Evolutionary conservation across 2,329 filamentous ascomycete species (phyloP).

Genomic region (Verticillium tricorpus): DNA sequence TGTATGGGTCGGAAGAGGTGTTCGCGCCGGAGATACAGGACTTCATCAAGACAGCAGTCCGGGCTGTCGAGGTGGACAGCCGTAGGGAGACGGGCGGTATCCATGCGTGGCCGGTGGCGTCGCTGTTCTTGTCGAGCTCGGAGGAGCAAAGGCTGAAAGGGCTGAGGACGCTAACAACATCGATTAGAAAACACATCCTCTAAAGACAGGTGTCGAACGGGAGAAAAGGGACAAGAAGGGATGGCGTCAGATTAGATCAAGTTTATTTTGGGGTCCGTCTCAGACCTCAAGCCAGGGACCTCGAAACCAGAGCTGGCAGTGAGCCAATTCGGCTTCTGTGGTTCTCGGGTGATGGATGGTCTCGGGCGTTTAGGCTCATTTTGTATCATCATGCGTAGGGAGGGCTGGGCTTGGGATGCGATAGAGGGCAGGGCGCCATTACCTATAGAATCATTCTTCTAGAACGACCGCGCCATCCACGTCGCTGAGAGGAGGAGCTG

Average conservation of each 20-base stretch:
- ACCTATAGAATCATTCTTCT: neutral
- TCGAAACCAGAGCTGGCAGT: slow-evolving; percentile 41
- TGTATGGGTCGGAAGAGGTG: slow-evolving; percentile 74
- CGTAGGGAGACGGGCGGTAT: slow-evolving; percentile 63
- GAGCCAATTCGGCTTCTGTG: slow-evolving; percentile 43
- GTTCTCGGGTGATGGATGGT: slow-evolving; percentile 16
- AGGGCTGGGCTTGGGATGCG: neutral
- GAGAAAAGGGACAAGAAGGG: slow-evolving; percentile 10
- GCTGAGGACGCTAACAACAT: slow-evolving; percentile 29
- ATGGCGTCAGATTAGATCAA: slow-evolving; percentile 61
- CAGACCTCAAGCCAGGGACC: slow-evolving; percentile 26
- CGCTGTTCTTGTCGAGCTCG: slow-evolving; percentile 48
- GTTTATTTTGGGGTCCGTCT: slow-evolving; percentile 39
- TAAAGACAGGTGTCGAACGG: neutral
- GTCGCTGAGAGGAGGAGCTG: too few relatives aligned
- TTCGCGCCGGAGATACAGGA: slow-evolving; percentile 66
- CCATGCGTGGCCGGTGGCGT: slow-evolving; percentile 79
- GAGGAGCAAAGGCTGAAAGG: slow-evolving; percentile 47
- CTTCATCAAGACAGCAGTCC: slow-evolving; percentile 51
- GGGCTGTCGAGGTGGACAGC: slow-evolving; percentile 49
- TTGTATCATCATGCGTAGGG: slow-evolving; percentile 33
- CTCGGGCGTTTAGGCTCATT: slow-evolving; percentile 25
- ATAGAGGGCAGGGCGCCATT: neutral
- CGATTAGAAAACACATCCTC: slow-evolving; percentile 9
- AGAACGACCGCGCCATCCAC: neutral